Evolutionary conservation across 208 protist species (phyloP), one percentile per base, ranked within the genome.

Genomic region (Novymonas esmeraldas): DNA sequence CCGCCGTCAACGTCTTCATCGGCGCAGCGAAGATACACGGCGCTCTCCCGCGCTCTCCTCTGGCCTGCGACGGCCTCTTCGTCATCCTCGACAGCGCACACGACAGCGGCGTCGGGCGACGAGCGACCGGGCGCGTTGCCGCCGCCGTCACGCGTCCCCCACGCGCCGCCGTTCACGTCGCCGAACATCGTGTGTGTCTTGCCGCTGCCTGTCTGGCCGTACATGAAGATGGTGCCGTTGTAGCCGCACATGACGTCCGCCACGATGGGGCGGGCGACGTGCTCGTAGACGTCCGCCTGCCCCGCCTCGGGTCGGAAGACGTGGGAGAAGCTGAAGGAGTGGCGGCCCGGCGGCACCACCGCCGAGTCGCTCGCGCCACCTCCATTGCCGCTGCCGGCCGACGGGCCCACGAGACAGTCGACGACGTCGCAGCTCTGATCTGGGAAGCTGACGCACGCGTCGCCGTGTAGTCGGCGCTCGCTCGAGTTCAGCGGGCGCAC

Each of bases 171-270:
- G 29, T 62, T 71, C 39, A 65, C 33, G 48, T 82, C 74, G 36
- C 92, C 93, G 68, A 95, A 94, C 85, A 97, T 95, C 11, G 88
- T 95, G 74, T 94, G 83, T 14, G 90, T 95, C 79, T 97, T 97
- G 28, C 93, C 96, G 59, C 84, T 90, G 20, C 89, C 90, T 1
- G 96, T 98, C 68, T 96, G 90, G 20, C 94, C 94, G 67, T 98
- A 98, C 49, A 93, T 83, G 31, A 98, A 84, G 44, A 98, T 70
- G 13, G 92, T 91, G 16, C 81, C 88, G 78, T 97, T 96, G 74
- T 93, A 94, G 44, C 95, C 92, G 7, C 81, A 44, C 72, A 97
- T 86, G 7, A 97, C 90, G 76, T 97, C 94, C 42, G 82, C 79
- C 33, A 98, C 81, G 29, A 98, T 86, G 33, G 92, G 88, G 20